These are phyloP conservation scores for Opeltia flavorubescens DNA, from an alignment of 495 filamentous ascomycete genomes.

Conservation along the genomic window DNA sequence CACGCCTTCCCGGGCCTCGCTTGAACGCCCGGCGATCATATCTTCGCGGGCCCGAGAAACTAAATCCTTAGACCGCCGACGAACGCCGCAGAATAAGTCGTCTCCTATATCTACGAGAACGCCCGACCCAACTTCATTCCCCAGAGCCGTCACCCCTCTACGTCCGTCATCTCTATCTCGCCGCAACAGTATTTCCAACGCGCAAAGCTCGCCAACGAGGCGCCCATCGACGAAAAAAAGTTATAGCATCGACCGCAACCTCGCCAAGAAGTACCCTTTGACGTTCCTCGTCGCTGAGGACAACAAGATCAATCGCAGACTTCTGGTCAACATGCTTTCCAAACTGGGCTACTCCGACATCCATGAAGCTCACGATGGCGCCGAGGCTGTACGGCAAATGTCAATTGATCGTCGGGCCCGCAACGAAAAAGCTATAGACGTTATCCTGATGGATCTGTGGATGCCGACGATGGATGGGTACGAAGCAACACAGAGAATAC, in stretches of 20 bases:
- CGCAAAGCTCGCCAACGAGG: not conserved
- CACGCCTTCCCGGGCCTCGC: slow-evolving; percentile 11
- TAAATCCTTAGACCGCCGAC: slow-evolving; percentile 6
- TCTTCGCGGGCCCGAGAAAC: slow-evolving; percentile 4
- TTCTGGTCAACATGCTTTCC: slow-evolving; percentile 54
- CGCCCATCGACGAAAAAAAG: slow-evolving; percentile 10
- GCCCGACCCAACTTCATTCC: slow-evolving; percentile 22
- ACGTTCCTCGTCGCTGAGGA: slow-evolving; percentile 68
- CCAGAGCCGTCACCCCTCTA: slow-evolving; percentile 21
- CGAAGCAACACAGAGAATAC: slow-evolving; percentile 53
- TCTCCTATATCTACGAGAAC: slow-evolving; percentile 13
- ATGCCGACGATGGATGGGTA: slow-evolving; percentile 79
- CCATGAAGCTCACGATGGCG: slow-evolving; percentile 56
- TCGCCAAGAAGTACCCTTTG: slow-evolving; percentile 46
- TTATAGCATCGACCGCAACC: slow-evolving; percentile 18
- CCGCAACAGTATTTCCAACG: slow-evolving; percentile 12
- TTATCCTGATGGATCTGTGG: slow-evolving; percentile 75
- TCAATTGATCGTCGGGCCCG: slow-evolving; percentile 14
- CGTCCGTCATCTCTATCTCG: slow-evolving; percentile 11
- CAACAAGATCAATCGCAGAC: slow-evolving; percentile 65
- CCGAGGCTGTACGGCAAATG: slow-evolving; percentile 57
- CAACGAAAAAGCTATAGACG: slow-evolving; percentile 35
- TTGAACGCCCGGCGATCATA: not conserved
- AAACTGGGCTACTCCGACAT: slow-evolving; percentile 56
- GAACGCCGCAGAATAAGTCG: slow-evolving; percentile 15